These are phyloP conservation scores for Colletotrichum horii DNA, from an alignment of 2,329 filamentous ascomycete genomes.

Conservation along the genomic window DNA sequence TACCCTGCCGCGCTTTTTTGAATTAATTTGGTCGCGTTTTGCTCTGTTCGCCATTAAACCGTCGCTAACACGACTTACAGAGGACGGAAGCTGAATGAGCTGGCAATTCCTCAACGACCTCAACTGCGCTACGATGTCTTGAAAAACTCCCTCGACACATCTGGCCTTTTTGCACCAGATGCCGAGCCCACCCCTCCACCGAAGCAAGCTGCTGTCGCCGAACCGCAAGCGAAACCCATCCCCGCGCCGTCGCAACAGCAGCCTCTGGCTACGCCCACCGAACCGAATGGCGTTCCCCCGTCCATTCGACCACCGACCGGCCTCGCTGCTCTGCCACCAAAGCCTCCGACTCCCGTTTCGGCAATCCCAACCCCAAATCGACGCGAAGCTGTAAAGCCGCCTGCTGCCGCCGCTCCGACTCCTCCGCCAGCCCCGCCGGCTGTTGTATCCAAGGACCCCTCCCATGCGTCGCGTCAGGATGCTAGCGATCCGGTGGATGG, in stretches of 20 bases:
- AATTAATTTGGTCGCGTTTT: constrained; percentile 25
- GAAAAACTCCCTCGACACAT: constrained; percentile 40
- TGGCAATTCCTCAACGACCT: constrained; percentile 55
- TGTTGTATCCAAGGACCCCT: not conserved
- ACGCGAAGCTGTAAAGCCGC: not conserved
- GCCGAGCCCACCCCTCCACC: not conserved
- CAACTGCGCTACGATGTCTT: constrained; percentile 48
- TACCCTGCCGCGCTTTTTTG: constrained; percentile 10
- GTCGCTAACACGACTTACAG: constrained; percentile 32
- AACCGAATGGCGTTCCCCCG: not conserved
- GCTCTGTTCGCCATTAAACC: not conserved
- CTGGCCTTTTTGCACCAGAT: constrained; percentile 21
- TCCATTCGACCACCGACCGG: not conserved
- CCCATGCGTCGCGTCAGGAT: constrained; percentile 12
- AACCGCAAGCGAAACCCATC: not conserved
- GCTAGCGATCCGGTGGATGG: not conserved
- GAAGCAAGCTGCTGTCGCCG: constrained; percentile 2
- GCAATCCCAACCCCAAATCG: not conserved
- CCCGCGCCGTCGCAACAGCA: not conserved
- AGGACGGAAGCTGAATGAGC: constrained; percentile 55
- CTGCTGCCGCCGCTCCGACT: not conserved
- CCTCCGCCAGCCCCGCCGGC: not conserved
- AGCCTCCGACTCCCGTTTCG: constrained; percentile 6
- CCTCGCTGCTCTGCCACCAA: not conserved
- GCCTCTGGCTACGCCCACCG: not conserved